Base-by-base conservation (phyloP, 2,329 filamentous ascomycete species). In the Raffaelea ambrosiae region DNA sequence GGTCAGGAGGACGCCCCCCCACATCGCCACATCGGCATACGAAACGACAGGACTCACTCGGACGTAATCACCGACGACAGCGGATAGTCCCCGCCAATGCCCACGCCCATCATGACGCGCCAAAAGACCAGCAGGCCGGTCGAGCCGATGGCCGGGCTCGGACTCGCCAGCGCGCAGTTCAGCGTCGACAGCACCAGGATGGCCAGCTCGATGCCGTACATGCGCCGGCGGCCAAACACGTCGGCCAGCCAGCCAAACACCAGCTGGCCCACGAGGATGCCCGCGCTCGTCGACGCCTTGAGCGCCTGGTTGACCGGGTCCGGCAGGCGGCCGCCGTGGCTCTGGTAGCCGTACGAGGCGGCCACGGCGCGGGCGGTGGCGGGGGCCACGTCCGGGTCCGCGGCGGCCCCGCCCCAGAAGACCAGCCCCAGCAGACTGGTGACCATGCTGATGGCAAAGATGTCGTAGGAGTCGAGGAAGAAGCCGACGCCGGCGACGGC, bases 61-160 rank as follows among this genome's bases (percentile, higher is more conserved):
- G 86, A 84, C 5, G 86, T 91, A 54, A 90, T 90, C 46, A 93
- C 84, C 0, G 84, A 83, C 41, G 79, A 85, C 7, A 93, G 70
- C 2, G 88, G 88, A 62, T 93, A 93, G 59, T 93, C 87, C 52
- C 86, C 87, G 54, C 87, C 86, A 44, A 89, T 87, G 26, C 84
- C 85, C 50, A 88, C 73, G 33, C 85, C 85, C 83, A 88, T 86
- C 47, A 88, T 67, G 0, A 87, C 76, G 61, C 85, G 77, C 84
- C 84, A 88, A 65, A 88, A 88, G 47, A 86, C 77, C 58, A 89
- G 60, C 40, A 82, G 60, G 3, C 77, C 79, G 11, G 76, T 76
- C 49, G 77, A 71, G 42, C 72, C 77, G 54, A 87, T 72, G 19
- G 77, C 69, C 16, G 72, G 71, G 47, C 82, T 86, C 14, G 74